Base-by-base conservation (phyloP, 2,329 filamentous ascomycete genomes). In the Colletotrichum tabaci region DNA sequence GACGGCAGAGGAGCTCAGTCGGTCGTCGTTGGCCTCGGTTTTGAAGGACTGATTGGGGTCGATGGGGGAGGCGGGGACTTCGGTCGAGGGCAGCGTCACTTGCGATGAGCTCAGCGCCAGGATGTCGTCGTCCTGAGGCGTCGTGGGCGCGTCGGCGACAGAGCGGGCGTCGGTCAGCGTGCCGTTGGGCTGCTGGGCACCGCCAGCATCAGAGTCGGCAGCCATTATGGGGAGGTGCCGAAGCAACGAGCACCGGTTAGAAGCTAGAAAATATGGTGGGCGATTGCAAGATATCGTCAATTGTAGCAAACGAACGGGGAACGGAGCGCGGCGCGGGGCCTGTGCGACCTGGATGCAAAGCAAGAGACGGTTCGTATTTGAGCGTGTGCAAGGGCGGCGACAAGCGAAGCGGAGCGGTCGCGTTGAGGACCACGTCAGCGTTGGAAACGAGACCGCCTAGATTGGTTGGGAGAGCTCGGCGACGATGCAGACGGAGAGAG, bases 81-180 rank as follows among this genome's bases (percentile, higher is more conserved):
- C 87, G n/a, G 88, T 90, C 1, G 87, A 88, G 13, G 87, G 86
- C n/a, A 90, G 81, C 23, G 87, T 88, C 46, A 85, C 82, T 72
- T 90, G 88, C 18, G 88, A 89, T 10, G 82, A 81, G 35, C 79
- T 75, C 18, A 76, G 68, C 26, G 77, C 61, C 8, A 75, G 73
- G 10, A 77, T 76, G 42, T 77, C 73, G 61, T 74, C 73, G 21
- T 75, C 78, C 46, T 81, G 78, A 57, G 78, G 77, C 46, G 81
- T 84, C 44, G 77, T 76, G 46, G 81, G 80, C 10, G 79, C 78
- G 50, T 83, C 79, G 71, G 72, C 74, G 52, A 74, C 74, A 12
- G 67, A 58, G 52, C 67, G 71, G 57, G 70, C 74, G 8, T 78
- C 74, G 40, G 74, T 71, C 40, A 66, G 61, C 40, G 76, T 67